These are phyloP conservation scores for Mimosa pudica DNA, from an alignment of 306 rosid species.

Conservation along the genomic window DNA sequence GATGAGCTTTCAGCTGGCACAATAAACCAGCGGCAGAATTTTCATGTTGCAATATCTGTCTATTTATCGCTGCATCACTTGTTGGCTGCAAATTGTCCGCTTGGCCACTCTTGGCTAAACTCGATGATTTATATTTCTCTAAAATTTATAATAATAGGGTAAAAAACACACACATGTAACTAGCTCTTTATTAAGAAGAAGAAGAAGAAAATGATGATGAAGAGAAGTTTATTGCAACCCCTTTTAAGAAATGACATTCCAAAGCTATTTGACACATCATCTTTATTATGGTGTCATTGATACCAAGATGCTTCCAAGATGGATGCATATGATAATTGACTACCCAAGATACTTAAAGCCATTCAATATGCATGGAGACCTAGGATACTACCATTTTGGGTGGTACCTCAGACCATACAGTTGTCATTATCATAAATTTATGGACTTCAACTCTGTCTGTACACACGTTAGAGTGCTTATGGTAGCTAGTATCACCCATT, in stretches of 20 bases:
- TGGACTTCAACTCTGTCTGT: background rate
- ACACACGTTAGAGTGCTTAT: constrained; percentile 3
- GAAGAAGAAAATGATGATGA: no score
- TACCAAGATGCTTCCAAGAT: background rate
- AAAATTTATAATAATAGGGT: constrained; percentile 40
- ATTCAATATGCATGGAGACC: background rate
- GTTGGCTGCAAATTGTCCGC: constrained; percentile 39
- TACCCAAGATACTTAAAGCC: background rate
- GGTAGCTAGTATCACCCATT: constrained; percentile 23
- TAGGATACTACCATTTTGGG: background rate
- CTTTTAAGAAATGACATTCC: background rate
- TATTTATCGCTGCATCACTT: constrained; percentile 54
- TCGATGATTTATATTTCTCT: constrained; percentile 59
- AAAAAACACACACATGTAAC: constrained; percentile 28
- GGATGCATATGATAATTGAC: background rate
- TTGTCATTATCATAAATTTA: background rate
- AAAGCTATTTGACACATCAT: background rate
- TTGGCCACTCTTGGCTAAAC: constrained; percentile 35
- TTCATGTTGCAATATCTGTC: constrained; percentile 60
- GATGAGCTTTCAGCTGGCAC: constrained; percentile 59
- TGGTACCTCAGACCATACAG: background rate
- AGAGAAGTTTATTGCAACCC: constrained; percentile 29
- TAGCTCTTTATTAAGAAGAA: background rate
- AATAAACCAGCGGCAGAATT: constrained; percentile 75
- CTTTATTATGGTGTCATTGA: background rate